Evolutionary conservation across 129 eudicot genomes (phyloP).

Genomic region (Deinandra increscens): DNA sequence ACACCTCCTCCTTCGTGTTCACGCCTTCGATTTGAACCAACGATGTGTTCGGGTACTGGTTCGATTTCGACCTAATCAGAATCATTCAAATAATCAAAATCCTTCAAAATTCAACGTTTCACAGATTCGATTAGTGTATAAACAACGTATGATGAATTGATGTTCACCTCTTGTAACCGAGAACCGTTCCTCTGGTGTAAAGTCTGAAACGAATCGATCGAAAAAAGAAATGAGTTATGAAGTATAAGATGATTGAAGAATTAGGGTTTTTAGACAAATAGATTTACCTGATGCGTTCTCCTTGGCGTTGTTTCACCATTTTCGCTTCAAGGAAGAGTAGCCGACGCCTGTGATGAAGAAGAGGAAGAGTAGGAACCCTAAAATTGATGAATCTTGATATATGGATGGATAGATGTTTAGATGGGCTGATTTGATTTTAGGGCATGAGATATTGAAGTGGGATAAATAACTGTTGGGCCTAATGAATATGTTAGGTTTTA

Average conservation of each 20-base stretch:
- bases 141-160: too few relatives aligned
- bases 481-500: neutral
- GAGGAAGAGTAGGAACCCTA: constrained; percentile 15
- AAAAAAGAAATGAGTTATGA: neutral
- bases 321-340: constrained; percentile 16
- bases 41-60: constrained; percentile 47
- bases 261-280: neutral
- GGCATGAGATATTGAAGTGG: neutral
- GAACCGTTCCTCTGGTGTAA: constrained; percentile 48
- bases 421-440: constrained; percentile 4
- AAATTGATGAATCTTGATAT: constrained; percentile 9
- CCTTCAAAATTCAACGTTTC: neutral
- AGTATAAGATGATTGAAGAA: neutral
- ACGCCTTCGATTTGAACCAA: constrained; percentile 49
- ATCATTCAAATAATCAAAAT: constrained; percentile 1
- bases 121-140: neutral
- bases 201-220: constrained; percentile 27
- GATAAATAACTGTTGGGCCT: neutral
- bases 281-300: constrained; percentile 43
- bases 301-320: constrained; percentile 53
- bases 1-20: constrained; percentile 49
- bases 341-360: constrained; percentile 21
- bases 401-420: constrained; percentile 1
- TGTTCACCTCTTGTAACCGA: constrained; percentile 45
- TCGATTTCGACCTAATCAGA: constrained; percentile 39